Conservation (phyloP, 2,329 filamentous ascomycete species). For the Calycina herbarum region DNA sequence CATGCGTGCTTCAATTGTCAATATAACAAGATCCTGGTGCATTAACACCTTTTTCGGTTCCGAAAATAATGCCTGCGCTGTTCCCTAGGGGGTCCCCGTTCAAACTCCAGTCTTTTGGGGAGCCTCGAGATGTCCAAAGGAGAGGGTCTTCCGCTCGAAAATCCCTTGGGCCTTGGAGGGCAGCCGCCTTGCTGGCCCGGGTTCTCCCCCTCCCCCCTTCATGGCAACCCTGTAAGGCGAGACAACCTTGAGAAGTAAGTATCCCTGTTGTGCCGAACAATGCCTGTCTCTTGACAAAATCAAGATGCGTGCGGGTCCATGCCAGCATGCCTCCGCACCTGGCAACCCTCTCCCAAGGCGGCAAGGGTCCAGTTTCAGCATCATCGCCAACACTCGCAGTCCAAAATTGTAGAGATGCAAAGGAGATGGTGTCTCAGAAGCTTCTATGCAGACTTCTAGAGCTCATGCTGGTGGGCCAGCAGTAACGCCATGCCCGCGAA, state of each 20-base stretch:
- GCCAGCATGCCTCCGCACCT: conserved; percentile 2
- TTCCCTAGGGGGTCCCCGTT: conserved; percentile 6
- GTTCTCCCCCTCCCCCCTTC: neutral
- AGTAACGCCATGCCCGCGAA: conserved; percentile 7
- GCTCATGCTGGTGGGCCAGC: conserved; percentile 20
- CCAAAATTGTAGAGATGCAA: neutral
- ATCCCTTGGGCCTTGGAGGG: neutral
- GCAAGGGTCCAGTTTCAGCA: conserved; percentile 3
- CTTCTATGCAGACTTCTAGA: conserved; percentile 33
- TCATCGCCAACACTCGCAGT: conserved; percentile 3
- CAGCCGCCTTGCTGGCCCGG: neutral
- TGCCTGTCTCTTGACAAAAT: conserved; percentile 13
- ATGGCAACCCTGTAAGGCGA: conserved; percentile 4
- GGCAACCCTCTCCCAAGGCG: neutral
- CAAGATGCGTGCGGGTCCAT: neutral
- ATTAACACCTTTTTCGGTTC: conserved; percentile 21
- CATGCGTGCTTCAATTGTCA: conserved; percentile 10
- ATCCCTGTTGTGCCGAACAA: conserved; percentile 12
- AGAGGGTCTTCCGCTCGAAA: conserved; percentile 4
- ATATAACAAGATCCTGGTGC: conserved; percentile 19
- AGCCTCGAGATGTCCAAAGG: neutral
- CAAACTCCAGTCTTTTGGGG: neutral
- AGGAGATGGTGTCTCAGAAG: conserved; percentile 24
- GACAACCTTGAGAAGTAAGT: neutral
- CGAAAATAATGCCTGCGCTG: conserved; percentile 18